Evolutionary conservation across 2,329 filamentous ascomycete species (phyloP).

Genomic region (Diaporthe australafricana): DNA sequence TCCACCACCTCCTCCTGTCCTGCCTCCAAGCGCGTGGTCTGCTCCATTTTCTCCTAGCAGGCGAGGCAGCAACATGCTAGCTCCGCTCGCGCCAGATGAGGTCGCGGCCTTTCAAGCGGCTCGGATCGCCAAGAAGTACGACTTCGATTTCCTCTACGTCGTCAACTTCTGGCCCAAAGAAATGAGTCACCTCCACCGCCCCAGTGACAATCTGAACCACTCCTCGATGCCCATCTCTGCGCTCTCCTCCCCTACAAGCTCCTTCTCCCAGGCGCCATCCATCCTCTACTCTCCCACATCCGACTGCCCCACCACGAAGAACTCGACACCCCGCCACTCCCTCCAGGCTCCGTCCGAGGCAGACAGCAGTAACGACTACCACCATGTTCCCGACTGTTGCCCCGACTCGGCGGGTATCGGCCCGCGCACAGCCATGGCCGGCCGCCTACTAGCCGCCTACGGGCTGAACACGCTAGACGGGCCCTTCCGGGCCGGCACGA

Average conservation of each 20-base stretch:
- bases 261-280: conserved; percentile 28
- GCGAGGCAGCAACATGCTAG: conserved; percentile 42
- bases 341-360: conserved; percentile 19
- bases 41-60: conserved; percentile 51
- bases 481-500: conserved; percentile 63
- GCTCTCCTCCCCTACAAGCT: conserved; percentile 19
- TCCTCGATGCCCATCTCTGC: neutral
- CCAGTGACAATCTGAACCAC: conserved; percentile 18
- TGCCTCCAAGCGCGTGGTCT: conserved; percentile 36
- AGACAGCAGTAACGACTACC: neutral
- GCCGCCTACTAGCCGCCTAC: conserved; percentile 66
- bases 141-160: conserved; percentile 70
- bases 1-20: conserved; percentile 30
- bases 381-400: conserved; percentile 38
- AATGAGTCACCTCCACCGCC: conserved; percentile 40
- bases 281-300: conserved; percentile 33
- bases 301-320: conserved; percentile 25
- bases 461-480: conserved; percentile 62
- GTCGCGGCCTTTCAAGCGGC: conserved; percentile 66
- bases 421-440: conserved; percentile 50
- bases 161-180: conserved; percentile 67
- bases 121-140: conserved; percentile 65
- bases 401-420: conserved; percentile 36
- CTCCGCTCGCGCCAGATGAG: conserved; percentile 57
- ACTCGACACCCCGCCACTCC: conserved; percentile 37